phyloP scores from a whole-genome alignment of 2,329 filamentous ascomycete genomes.

The Cladorrhinum sp. region DNA sequence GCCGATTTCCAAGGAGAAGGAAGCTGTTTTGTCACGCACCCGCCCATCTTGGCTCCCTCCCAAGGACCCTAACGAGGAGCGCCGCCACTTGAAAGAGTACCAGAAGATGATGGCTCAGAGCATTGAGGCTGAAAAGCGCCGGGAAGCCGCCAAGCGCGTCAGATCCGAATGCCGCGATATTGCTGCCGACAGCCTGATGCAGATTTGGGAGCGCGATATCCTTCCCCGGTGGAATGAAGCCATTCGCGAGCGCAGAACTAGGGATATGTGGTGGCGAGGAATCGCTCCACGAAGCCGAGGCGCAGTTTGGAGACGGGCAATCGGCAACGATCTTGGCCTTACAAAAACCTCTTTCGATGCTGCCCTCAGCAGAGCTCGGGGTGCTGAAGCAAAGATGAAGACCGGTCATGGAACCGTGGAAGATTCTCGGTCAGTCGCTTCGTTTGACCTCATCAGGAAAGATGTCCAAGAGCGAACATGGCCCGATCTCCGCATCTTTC shows the following conservation, averaged over 20 bases:
- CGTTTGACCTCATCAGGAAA: constrained; percentile 61
- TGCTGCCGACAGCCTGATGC: constrained; percentile 51
- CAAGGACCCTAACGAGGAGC: constrained; percentile 88
- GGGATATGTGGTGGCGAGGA: constrained; percentile 80
- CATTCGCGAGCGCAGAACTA: constrained; percentile 64
- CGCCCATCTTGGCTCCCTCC: constrained; percentile 81
- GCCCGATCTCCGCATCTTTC: constrained; percentile 70
- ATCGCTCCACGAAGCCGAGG: constrained; percentile 69
- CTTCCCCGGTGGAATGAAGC: constrained; percentile 72
- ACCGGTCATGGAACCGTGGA: constrained; percentile 50
- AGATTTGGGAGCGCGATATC: constrained; percentile 73
- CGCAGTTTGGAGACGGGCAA: constrained; percentile 65
- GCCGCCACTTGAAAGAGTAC: constrained; percentile 80
- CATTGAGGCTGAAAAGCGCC: constrained; percentile 57
- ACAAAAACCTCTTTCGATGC: constrained; percentile 66
- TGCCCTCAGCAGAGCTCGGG: constrained; percentile 64
- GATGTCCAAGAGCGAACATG: constrained; percentile 66
- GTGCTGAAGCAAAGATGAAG: constrained; percentile 56
- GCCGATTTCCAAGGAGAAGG: constrained; percentile 81
- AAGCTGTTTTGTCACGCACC: constrained; percentile 76
- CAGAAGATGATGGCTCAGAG: constrained; percentile 75
- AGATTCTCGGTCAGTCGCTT: constrained; percentile 54
- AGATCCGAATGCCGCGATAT: constrained; percentile 54
- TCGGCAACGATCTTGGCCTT: constrained; percentile 70
- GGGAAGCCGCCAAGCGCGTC: constrained; percentile 50